These are phyloP conservation scores for Colletotrichum sp. DNA, from an alignment of 2,329 filamentous ascomycete species.

Conservation along the genomic window DNA sequence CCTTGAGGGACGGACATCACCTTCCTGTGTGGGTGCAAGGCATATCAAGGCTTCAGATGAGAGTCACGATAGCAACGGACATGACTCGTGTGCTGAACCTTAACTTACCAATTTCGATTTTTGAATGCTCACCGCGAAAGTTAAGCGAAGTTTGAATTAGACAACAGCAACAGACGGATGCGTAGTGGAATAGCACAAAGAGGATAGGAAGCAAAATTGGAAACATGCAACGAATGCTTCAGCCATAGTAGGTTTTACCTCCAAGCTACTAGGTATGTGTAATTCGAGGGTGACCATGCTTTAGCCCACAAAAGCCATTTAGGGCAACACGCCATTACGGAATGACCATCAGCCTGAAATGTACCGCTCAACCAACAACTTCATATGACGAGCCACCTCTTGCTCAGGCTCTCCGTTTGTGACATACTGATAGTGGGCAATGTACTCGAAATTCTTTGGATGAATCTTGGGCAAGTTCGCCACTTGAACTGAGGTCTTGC, in stretches of 20 bases:
- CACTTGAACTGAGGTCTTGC: neutral
- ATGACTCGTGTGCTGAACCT: neutral
- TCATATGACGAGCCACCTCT: neutral
- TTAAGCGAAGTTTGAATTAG: fast-evolving
- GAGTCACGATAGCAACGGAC: fast-evolving
- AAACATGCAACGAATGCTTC: neutral
- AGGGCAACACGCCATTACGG: neutral
- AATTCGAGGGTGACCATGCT: neutral
- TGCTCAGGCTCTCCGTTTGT: neutral
- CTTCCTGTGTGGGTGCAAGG: fast-evolving
- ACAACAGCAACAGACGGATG: neutral
- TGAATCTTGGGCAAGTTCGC: neutral
- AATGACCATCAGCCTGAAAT: neutral
- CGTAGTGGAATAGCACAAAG: neutral
- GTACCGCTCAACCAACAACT: neutral
- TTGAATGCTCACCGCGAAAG: fast-evolving
- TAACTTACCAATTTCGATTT: fast-evolving
- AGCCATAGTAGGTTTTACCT: neutral
- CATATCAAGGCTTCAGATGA: fast-evolving
- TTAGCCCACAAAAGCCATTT: neutral
- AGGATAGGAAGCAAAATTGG: neutral
- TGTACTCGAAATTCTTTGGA: neutral
- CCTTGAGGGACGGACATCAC: neutral
- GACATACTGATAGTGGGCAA: neutral
- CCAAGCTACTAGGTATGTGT: no score